Evolutionary conservation across 2,329 filamentous ascomycete genomes (phyloP), one percentile per base, ranked within the genome.

Genomic region (Fusarium sp.): DNA sequence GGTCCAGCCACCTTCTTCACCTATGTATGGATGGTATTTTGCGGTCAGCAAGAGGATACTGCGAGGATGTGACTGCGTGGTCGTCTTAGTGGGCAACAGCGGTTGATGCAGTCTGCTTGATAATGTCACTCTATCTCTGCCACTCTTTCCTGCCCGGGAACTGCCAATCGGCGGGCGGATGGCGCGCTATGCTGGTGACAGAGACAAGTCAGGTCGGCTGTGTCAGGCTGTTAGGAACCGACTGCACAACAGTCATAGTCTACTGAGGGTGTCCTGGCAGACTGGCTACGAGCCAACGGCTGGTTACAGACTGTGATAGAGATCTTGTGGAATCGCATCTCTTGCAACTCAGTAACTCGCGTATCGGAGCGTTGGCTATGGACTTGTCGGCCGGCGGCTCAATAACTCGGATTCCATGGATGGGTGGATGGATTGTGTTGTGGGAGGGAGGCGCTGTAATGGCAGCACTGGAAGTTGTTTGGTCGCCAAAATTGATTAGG

Each of bases 361-460:
- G 34, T 53, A 53, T 42, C 37, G 49, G 34, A 45, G 48, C 59
- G 59, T 63, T 55, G 47, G 64, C 20, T 55, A 53, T 54, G 43
- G 50, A 53, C 49, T 47, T 60, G 55, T 72, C 70, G 59, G 63
- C 60, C 63, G 62, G 68, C 66, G 62, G 65, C 68, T 72, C 57
- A 68, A 62, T 45, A 40, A 28, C 48, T 62, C 47, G 46, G 42
- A 42, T 60, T 54, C 48, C 41, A 58, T 63, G 50, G 54, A 18
- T 66, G 49, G 62, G 12, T 66, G 48, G 63, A 56, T 63, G 57
- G 57, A 12, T 65, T 45, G 63, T 56, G 34, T 62, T 50, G 61
- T 68, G 65, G 63, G 63, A 57, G 66, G 58, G 51, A 71, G 68
- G 45, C 63, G 63, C 59, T 71, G 72, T 71, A 68, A 72, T 60